These are phyloP conservation scores for Alternaria gansuensis DNA, from an alignment of 2,329 filamentous ascomycete genomes.

Conservation along the genomic window DNA sequence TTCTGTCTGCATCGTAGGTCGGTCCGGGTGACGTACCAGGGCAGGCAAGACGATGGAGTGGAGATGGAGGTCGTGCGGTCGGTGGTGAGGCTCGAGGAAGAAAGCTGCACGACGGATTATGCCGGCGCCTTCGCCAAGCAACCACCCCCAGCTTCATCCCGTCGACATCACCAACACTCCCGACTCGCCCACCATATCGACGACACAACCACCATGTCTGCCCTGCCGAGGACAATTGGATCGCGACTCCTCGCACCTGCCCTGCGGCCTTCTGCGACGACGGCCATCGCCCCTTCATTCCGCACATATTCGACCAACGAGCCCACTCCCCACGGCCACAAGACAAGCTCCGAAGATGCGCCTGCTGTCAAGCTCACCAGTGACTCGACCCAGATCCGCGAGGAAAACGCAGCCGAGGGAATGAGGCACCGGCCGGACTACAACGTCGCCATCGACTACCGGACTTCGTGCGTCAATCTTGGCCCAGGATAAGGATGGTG, in stretches of 20 bases:
- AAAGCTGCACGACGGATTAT: slow-evolving; percentile 44
- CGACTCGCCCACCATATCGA: slow-evolving; percentile 23
- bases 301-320: slow-evolving; percentile 48
- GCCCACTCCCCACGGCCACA: slow-evolving; percentile 28
- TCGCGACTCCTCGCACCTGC: slow-evolving; percentile 52
- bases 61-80: slow-evolving; percentile 44
- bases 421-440: slow-evolving; percentile 81
- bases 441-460: slow-evolving; percentile 80
- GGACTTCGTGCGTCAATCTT: slow-evolving; percentile 76
- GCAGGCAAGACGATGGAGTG: slow-evolving; percentile 49
- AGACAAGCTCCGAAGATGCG: slow-evolving; percentile 50
- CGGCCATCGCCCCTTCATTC: slow-evolving; percentile 37
- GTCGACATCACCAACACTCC: slow-evolving; percentile 32
- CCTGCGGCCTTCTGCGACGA: slow-evolving; percentile 39
- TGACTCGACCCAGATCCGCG: slow-evolving; percentile 61
- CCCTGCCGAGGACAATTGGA: slow-evolving; percentile 53
- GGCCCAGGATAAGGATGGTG: slow-evolving; percentile 1
- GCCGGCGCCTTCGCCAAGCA: slow-evolving; percentile 34
- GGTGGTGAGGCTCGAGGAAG: slow-evolving; percentile 43
- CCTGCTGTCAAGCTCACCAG: slow-evolving; percentile 45
- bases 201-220: slow-evolving; percentile 50
- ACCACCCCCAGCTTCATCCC: slow-evolving; percentile 29
- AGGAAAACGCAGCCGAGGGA: slow-evolving; percentile 61
- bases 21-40: slow-evolving; percentile 41
- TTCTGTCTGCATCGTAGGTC: slow-evolving; percentile 18